Percentiles rank a stretch among this genome's conserved stretches.
Conservation (phyloP, 345 rosid genomes). For the Gynandropsis gynandra region DNA sequence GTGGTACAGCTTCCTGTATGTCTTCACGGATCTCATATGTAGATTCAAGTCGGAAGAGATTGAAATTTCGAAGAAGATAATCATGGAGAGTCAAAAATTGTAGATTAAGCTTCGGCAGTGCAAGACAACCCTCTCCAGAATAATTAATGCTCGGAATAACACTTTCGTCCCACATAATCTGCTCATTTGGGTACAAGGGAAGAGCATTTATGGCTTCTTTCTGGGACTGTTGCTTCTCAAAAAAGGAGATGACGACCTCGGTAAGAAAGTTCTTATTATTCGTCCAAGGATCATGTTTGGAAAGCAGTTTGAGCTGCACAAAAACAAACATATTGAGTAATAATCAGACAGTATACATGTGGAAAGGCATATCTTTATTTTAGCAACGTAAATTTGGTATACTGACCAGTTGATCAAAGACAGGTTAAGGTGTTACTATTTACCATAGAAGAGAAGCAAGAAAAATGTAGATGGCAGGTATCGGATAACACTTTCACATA, state of each 20-base stretch:
- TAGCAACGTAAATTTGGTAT: neutral
- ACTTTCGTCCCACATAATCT: constrained; percentile 99
- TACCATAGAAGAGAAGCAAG: too few species aligned
- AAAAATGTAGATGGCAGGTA: constrained; percentile 2
- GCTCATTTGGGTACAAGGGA: constrained; percentile 98
- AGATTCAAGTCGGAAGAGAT: constrained; percentile 96
- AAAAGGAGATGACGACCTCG: constrained; percentile 91
- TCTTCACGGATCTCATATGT: constrained; percentile 99
- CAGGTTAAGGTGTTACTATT: neutral
- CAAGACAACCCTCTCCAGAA: constrained; percentile 98
- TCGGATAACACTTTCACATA: neutral
- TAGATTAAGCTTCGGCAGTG: constrained; percentile 95
- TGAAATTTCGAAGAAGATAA: constrained; percentile 89
- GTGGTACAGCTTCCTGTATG: constrained; percentile 96
- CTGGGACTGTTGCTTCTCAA: constrained; percentile 90
- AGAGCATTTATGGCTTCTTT: constrained; percentile 98
- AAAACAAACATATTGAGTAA: constrained; percentile 1
- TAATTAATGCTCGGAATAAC: constrained; percentile 97
- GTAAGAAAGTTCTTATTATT: constrained; percentile 73
- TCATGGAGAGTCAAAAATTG: constrained; percentile 96
- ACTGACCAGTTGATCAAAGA: neutral
- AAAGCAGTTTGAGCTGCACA: constrained; percentile 81
- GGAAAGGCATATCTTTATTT: constrained; percentile 11
- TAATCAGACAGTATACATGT: constrained; percentile 16
- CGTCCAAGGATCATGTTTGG: constrained; percentile 82